Conservation (phyloP, 768 basidiomycete genomes). For the Calocera viscosa region DNA sequence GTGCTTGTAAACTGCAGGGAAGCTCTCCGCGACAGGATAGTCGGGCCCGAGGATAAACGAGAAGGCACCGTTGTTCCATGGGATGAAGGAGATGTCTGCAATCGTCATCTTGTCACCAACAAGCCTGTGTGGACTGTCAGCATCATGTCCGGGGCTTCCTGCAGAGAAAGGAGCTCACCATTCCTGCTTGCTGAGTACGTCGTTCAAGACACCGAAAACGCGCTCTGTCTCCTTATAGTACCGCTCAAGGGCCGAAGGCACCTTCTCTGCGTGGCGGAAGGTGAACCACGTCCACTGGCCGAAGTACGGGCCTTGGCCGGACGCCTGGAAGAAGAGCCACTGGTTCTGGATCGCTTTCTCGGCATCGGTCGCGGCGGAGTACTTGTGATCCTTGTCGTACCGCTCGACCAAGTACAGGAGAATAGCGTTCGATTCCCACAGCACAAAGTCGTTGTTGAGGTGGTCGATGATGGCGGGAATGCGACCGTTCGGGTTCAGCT, state of each 20-base stretch:
- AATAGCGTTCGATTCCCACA: conserved; percentile 16
- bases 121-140: conserved; percentile 5
- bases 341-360: conserved; percentile 11
- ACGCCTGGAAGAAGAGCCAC: conserved; percentile 15
- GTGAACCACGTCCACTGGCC: conserved; percentile 16
- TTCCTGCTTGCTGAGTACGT: conserved; percentile 13
- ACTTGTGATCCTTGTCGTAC: conserved; percentile 14
- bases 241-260: conserved; percentile 15
- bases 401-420: conserved; percentile 11
- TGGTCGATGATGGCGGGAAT: conserved; percentile 18
- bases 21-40: neutral
- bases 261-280: conserved; percentile 14
- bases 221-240: conserved; percentile 17
- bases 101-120: conserved; percentile 18
- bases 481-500: conserved; percentile 14
- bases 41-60: neutral
- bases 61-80: conserved; percentile 9
- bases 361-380: conserved; percentile 9
- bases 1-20: neutral
- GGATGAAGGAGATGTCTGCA: conserved; percentile 19
- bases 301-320: conserved; percentile 13
- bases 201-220: conserved; percentile 17
- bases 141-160: neutral
- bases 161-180: conserved; percentile 8
- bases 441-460: conserved; percentile 13